phyloP scores from a whole-genome alignment of 768 basidiomycete species.

The Termitomyces sp. region DNA sequence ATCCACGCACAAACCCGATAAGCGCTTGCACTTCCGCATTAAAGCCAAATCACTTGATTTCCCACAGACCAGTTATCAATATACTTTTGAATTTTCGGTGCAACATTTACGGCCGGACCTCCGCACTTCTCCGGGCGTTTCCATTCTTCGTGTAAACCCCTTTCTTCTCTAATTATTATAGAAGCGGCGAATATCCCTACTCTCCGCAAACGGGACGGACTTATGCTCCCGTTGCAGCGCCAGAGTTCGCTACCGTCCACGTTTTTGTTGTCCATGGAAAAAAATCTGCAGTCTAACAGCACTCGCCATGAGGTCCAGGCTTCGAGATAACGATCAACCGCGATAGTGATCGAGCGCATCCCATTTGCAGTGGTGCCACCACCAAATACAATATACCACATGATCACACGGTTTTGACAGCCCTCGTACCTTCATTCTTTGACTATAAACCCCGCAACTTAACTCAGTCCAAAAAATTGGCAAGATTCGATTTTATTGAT shows the following conservation, averaged over 20 bases:
- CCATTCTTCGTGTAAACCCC: not conserved
- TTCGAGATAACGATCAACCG: conserved; percentile 1
- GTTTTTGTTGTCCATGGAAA: not conserved
- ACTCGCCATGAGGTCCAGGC: not conserved
- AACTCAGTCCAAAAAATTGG: not conserved
- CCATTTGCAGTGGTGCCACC: not conserved
- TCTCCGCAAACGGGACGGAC: not conserved
- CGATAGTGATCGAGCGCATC: conserved; percentile 6
- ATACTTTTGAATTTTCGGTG: conserved; percentile 3
- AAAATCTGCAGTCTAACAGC: not conserved
- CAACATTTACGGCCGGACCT: not conserved
- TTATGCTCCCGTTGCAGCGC: not conserved
- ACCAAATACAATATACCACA: not conserved
- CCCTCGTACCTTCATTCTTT: conserved; percentile 5
- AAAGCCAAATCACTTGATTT: not conserved
- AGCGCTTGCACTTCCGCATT: not conserved
- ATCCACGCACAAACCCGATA: not conserved
- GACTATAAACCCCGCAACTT: not conserved
- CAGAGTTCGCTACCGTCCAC: conserved; percentile 1
- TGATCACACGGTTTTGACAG: conserved; percentile 9
- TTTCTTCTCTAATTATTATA: not conserved
- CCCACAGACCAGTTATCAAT: not conserved
- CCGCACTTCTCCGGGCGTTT: conserved; percentile 3
- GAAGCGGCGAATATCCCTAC: not conserved
- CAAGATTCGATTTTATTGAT: not conserved